Evolutionary conservation across 2,329 filamentous ascomycete genomes (phyloP).

Genomic region (Monilinia vaccinii-corymbosi): DNA sequence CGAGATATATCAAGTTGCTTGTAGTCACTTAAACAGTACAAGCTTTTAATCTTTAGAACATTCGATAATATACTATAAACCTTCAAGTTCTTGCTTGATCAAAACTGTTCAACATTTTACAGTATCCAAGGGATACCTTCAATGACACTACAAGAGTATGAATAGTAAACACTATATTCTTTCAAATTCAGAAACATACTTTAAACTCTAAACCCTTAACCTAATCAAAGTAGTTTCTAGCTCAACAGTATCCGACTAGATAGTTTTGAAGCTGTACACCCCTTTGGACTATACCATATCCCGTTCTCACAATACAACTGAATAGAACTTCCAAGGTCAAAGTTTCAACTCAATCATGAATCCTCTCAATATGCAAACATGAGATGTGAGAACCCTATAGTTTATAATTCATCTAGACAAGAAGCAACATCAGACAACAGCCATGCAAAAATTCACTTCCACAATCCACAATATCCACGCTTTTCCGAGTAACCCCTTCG

Average conservation of each 20-base stretch:
- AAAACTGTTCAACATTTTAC: background rate
- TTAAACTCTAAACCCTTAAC: background rate
- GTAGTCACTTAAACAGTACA: background rate
- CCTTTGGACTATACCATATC: rapidly evolving
- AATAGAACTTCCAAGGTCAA: background rate
- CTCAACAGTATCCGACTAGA: background rate
- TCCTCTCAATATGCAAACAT: background rate
- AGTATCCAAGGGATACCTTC: background rate
- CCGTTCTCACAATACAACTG: too few relatives aligned
- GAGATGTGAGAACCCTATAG: background rate
- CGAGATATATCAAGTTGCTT: too few relatives aligned
- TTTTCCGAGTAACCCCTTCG: background rate
- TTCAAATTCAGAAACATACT: background rate
- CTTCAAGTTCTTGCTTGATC: background rate
- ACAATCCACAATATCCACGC: background rate
- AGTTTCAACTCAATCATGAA: background rate
- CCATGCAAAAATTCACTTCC: too few relatives aligned
- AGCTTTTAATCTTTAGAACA: background rate
- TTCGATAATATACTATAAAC: background rate
- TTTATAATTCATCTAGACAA: background rate
- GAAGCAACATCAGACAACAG: background rate
- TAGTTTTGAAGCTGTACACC: background rate
- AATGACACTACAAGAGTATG: too few relatives aligned
- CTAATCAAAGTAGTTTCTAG: background rate
- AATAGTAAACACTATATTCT: too few relatives aligned